phyloP scores from a whole-genome alignment of 495 filamentous ascomycete species.

The Thozetella sp. region DNA sequence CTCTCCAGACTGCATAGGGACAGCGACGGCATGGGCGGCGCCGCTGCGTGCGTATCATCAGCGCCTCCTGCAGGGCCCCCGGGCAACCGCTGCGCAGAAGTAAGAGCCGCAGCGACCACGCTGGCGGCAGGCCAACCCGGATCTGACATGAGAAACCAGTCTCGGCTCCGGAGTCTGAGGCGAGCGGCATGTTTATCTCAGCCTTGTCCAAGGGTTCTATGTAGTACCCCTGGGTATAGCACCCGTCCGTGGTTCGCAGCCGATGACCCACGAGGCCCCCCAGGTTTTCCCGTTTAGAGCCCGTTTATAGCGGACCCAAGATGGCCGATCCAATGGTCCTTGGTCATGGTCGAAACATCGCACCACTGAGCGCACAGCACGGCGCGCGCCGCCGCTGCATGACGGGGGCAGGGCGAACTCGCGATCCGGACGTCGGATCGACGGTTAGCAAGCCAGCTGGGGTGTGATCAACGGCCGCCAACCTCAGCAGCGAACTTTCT shows the following conservation, averaged over 20 bases:
- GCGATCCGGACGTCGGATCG: neutral
- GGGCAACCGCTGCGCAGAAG: neutral
- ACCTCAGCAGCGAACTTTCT: constrained; percentile 3
- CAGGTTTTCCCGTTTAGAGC: neutral
- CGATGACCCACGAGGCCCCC: neutral
- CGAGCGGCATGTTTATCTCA: neutral
- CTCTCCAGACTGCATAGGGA: neutral
- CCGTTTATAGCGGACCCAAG: neutral
- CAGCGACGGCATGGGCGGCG: neutral
- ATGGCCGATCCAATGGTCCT: neutral
- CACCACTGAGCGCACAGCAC: neutral
- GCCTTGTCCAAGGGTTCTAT: neutral
- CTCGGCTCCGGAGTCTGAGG: neutral
- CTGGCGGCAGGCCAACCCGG: too few species aligned
- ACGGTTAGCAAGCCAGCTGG: neutral
- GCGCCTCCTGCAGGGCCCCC: neutral
- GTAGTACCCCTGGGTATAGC: neutral
- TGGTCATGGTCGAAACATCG: neutral
- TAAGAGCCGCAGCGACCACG: too few species aligned
- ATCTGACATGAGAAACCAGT: neutral
- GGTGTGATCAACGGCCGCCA: neutral
- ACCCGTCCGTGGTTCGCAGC: neutral
- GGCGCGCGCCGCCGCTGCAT: neutral
- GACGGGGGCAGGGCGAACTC: neutral
- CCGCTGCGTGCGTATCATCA: too few species aligned